Base-by-base conservation (phyloP, 1,139 yeast genomes). In the Taphrina sp. region DNA sequence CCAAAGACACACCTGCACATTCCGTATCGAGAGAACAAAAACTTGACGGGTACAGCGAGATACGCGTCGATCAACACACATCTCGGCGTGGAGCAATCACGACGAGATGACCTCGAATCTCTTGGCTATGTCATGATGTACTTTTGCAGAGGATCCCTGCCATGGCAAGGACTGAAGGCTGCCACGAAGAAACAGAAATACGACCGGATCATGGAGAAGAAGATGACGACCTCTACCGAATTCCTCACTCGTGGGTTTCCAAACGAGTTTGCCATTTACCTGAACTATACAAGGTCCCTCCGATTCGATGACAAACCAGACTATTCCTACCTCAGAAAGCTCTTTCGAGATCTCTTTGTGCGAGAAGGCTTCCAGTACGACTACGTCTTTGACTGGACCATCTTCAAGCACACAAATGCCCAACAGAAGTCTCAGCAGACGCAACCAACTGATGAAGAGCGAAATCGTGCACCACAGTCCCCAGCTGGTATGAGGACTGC, bases 161-260 rank as follows among this genome's bases (percentile, higher is more conserved):
- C 98, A 52, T 92, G 98, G 98, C 98, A 92, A 74, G 97, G 98
- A 26, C 77, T 92, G 63, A 90, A 90, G 72, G 98, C 97, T n/a
- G 95, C 95, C 62, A 89, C 95, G 37, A 92, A 92, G 74, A 92
- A 92, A 72, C 89, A 92, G 71, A 92, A 92, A 73, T 92, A 92
- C 72, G 96, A 90, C 71, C 80, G 96, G 61, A 92, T 92, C 67
- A 84, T 90, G 88, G 97, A 92, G 70, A 88, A 88, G 77, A 92
- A 92, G 72, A 83, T 92, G 83, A 83, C 95, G 49, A 88, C 95
- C 7, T 87, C 95, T 26, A 81, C 92, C 51, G 96, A 90, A 67
- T 80, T 84, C 26, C 78, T 92, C 66, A 89, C 96, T 59, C 82
- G 89, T 65, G 97, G 97, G 3, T 79, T 92, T 64, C 98, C 98